Evolutionary conservation across 805 yeast genomes (phyloP).

Genomic region (Suhomyces vadensis): DNA sequence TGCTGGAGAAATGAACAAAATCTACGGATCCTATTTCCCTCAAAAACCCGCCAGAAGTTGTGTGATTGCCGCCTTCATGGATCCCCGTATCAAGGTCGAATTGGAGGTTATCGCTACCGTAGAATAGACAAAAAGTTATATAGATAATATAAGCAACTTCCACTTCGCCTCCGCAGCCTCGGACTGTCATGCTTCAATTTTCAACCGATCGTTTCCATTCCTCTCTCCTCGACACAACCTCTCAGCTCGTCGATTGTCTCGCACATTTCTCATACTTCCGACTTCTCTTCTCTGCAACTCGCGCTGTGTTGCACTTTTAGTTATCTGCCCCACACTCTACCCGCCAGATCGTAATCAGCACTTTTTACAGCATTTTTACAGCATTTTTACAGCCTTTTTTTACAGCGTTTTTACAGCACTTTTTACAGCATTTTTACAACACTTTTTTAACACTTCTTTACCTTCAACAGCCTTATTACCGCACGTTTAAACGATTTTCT

Average conservation of each 20-base stretch:
- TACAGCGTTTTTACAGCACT: background rate
- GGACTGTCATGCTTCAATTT: too few species aligned
- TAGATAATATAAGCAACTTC: background rate
- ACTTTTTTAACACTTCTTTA: background rate
- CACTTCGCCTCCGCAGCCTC: background rate
- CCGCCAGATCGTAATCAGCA: constrained; percentile 1
- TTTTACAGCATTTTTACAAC: constrained; percentile 1
- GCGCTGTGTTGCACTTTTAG: background rate
- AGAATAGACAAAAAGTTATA: constrained; percentile 14
- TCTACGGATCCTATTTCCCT: constrained; percentile 48
- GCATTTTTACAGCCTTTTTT: background rate
- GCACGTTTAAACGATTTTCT: too few species aligned
- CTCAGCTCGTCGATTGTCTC: too few species aligned
- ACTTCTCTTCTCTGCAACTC: background rate
- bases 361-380: background rate
- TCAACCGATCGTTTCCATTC: background rate
- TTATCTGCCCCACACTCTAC: background rate
- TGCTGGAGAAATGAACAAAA: constrained; percentile 44
- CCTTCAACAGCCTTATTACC: background rate
- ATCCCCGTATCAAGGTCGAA: constrained; percentile 51
- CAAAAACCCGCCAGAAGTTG: constrained; percentile 56
- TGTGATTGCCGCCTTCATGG: constrained; percentile 52
- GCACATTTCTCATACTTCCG: background rate
- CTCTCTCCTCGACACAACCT: background rate
- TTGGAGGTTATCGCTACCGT: constrained; percentile 49